Conservation (phyloP, 2,329 filamentous ascomycete genomes). For the Penicillium sp. region DNA sequence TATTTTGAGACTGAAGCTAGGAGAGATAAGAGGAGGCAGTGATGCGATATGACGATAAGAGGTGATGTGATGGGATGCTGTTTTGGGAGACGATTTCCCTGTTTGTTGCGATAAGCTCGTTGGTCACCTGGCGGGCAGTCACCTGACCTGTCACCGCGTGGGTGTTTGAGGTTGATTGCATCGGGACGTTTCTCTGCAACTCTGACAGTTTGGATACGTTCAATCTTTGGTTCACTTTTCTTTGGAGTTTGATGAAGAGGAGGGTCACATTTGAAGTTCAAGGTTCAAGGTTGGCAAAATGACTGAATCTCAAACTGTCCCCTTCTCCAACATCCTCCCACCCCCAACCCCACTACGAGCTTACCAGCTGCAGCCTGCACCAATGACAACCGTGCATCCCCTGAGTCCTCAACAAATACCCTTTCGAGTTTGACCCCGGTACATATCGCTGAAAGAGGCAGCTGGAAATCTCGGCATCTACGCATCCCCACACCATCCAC, state of each 20-base stretch:
- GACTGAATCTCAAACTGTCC: neutral
- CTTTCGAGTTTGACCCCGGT: conserved; percentile 6
- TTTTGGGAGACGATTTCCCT: neutral
- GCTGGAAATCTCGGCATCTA: conserved; percentile 16
- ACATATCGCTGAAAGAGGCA: conserved; percentile 17
- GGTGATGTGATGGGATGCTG: neutral
- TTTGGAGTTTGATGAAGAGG: neutral
- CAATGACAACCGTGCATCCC: neutral
- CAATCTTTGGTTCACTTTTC: neutral
- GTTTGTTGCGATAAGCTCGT: neutral
- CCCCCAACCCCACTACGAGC: neutral
- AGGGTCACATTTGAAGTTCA: neutral
- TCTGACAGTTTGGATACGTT: neutral
- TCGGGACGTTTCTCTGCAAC: no score
- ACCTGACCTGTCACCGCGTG: no score
- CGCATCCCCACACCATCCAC: conserved; percentile 9
- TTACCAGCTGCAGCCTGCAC: no score
- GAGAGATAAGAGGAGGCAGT: neutral
- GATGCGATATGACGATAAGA: neutral
- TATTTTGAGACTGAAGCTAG: neutral
- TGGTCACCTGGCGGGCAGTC: neutral
- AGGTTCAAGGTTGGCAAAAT: neutral
- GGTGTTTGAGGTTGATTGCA: neutral
- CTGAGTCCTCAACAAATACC: neutral
- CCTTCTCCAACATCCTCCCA: neutral